A percentile compares a stretch with the other conserved stretches of the same genome.
Evolutionary conservation across 495 filamentous ascomycete species (phyloP).

Genomic region (Astrocystis sublimbata): DNA sequence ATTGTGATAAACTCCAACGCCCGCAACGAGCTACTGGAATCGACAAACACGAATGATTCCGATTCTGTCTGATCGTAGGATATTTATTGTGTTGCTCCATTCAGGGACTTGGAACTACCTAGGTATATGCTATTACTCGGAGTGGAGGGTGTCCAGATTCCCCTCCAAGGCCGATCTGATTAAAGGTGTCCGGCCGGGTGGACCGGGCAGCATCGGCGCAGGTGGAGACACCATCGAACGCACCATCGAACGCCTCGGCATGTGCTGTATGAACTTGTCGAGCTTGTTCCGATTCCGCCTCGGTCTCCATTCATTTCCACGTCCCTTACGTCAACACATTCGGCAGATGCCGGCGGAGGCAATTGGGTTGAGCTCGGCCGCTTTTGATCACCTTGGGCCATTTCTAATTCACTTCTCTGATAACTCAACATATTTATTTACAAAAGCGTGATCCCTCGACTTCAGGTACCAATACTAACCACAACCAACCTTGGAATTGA

Average conservation of each 20-base stretch:
- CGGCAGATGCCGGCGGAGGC: background rate
- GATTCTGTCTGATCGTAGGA: too few relatives aligned
- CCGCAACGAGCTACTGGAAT: background rate
- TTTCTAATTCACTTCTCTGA: too few relatives aligned
- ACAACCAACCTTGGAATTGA: too few relatives aligned
- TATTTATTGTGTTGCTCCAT: too few relatives aligned
- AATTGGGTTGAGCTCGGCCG: background rate
- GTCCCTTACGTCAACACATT: conserved; percentile 14
- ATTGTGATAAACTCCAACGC: background rate
- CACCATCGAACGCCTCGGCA: conserved; percentile 13
- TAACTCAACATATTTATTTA: too few relatives aligned
- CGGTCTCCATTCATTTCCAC: conserved; percentile 11
- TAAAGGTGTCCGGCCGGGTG: background rate
- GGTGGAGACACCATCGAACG: too few relatives aligned
- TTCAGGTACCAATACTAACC: too few relatives aligned
- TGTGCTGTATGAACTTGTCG: too few relatives aligned
- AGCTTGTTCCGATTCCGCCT: background rate
- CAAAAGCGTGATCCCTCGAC: too few relatives aligned
- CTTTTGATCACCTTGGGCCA: too few relatives aligned
- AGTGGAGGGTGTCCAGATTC: background rate
- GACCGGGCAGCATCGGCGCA: conserved; percentile 3
- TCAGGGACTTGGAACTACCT: too few relatives aligned
- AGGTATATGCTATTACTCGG: conserved; percentile 4
- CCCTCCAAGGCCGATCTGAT: background rate
- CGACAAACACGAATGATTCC: too few relatives aligned